Conservation (phyloP, 306 rosid genomes). For the Cicer pinnatifidum region DNA sequence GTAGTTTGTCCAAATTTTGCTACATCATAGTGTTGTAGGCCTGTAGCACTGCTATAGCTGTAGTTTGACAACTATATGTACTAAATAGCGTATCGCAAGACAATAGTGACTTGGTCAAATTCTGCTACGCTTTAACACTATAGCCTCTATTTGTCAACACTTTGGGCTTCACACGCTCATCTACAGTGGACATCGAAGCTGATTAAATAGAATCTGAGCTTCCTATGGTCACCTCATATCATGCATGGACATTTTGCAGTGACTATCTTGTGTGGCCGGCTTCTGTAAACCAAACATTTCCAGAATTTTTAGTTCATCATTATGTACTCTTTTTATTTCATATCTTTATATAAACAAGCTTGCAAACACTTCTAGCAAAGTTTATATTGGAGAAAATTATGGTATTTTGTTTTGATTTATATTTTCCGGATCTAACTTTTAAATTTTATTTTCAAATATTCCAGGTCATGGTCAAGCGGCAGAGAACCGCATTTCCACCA, state of each 20-base stretch:
- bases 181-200: neutral
- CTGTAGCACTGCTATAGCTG: too few relatives aligned
- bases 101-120: too few relatives aligned
- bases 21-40: too few relatives aligned
- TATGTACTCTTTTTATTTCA: constrained; percentile 3
- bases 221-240: neutral
- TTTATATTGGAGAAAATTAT: neutral
- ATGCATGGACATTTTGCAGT: neutral
- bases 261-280: constrained; percentile 12
- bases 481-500: constrained; percentile 93
- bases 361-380: constrained; percentile 26
- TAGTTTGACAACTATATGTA: too few relatives aligned
- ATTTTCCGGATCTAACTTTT: constrained; percentile 20
- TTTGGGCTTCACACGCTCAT: neutral
- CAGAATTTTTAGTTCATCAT: neutral
- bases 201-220: neutral
- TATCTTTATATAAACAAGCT: constrained; percentile 23
- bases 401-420: constrained; percentile 6
- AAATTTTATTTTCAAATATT: constrained; percentile 34
- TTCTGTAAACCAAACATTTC: neutral
- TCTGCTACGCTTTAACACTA: too few relatives aligned
- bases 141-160: too few relatives aligned
- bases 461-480: constrained; percentile 79
- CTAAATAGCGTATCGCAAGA: too few relatives aligned
- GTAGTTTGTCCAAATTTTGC: too few relatives aligned